Percentiles rank a stretch among this genome's conserved stretches.
Evolutionary conservation across 768 basidiomycete species (phyloP).

Genomic region (Lactifluus hygrophoroides): DNA sequence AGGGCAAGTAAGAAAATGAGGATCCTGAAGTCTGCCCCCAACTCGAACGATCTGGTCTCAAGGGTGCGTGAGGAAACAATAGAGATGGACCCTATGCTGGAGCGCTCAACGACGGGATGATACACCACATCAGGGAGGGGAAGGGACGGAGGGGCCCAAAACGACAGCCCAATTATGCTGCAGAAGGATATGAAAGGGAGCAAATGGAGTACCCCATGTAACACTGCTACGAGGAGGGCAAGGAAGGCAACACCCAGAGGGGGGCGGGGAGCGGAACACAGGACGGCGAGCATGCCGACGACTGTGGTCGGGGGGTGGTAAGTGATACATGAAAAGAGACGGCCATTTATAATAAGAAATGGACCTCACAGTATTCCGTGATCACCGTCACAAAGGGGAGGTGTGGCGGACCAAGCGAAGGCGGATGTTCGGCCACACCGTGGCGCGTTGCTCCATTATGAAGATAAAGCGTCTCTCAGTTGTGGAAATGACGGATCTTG

Average conservation of each 20-base stretch:
- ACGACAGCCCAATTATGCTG: background rate
- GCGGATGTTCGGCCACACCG: background rate
- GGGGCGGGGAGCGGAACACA: slow-evolving; percentile 1
- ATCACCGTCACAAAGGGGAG: background rate
- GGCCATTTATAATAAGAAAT: background rate
- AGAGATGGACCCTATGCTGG: background rate
- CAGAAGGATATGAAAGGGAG: slow-evolving; percentile 7
- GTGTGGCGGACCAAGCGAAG: slow-evolving; percentile 1
- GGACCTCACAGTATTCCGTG: background rate
- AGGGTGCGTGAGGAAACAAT: background rate
- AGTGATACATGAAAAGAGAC: background rate
- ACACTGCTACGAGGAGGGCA: background rate
- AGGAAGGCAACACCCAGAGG: slow-evolving; percentile 12
- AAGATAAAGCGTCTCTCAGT: background rate
- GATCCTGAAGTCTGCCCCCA: background rate
- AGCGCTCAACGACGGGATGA: background rate
- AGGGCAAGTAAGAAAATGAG: slow-evolving; percentile 4
- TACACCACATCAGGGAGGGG: background rate
- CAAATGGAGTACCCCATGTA: background rate
- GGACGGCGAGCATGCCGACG: slow-evolving; percentile 8
- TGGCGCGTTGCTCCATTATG: no score
- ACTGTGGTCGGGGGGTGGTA: background rate
- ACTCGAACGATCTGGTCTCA: background rate
- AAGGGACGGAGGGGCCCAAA: slow-evolving; percentile 1
- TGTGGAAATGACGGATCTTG: background rate